Conservation (phyloP, 805 yeast genomes). For the Wickerhamiella bombiphila region DNA sequence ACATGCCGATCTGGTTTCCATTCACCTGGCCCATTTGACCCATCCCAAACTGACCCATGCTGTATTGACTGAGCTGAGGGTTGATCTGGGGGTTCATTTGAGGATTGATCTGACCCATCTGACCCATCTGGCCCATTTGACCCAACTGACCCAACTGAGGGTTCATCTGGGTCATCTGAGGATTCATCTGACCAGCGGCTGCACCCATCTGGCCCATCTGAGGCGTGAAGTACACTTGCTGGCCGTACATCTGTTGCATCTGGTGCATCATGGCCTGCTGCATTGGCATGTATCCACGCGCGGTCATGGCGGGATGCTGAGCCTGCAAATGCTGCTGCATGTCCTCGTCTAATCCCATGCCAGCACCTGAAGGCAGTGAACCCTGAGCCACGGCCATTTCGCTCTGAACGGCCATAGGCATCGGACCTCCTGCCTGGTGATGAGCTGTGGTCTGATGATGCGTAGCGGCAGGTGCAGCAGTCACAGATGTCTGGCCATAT, state of each 20-base stretch:
- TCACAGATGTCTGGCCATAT: background rate
- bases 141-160: slow-evolving; percentile 2
- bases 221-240: slow-evolving; percentile 8
- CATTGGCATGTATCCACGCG: slow-evolving; percentile 16
- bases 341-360: slow-evolving; percentile 17
- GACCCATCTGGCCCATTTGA: slow-evolving; percentile 4
- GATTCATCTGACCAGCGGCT: slow-evolving; percentile 2
- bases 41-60: background rate
- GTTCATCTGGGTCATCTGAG: slow-evolving; percentile 17
- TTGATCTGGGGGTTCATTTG: background rate
- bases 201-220: slow-evolving; percentile 15
- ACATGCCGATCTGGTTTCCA: background rate
- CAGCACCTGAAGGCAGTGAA: slow-evolving; percentile 8
- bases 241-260: slow-evolving; percentile 11
- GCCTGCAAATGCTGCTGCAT: slow-evolving; percentile 15
- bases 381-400: background rate
- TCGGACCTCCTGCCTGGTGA: background rate
- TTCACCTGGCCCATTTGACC: background rate
- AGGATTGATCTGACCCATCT: slow-evolving; percentile 1
- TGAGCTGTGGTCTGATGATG: background rate
- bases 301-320: slow-evolving; percentile 17
- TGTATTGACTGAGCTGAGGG: background rate
- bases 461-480: background rate
- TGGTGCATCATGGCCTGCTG: slow-evolving; percentile 8
- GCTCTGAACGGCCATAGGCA: background rate